phyloP scores from a whole-genome alignment of 2,329 filamentous ascomycete genomes.

The Aspergillus ruber region DNA sequence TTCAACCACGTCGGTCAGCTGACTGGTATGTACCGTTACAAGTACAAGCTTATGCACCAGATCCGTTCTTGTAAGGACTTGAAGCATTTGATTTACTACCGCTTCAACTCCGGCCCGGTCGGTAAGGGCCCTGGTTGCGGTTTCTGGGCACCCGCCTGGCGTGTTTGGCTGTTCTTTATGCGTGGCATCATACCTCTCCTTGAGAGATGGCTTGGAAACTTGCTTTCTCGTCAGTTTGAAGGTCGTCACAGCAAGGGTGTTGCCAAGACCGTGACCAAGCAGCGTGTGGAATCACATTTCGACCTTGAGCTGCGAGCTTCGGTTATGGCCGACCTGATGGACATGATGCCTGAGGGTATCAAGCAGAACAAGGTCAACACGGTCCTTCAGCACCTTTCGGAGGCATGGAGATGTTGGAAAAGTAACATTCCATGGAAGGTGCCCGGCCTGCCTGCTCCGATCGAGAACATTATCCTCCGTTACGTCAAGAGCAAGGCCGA shows the following conservation, averaged over 20 bases:
- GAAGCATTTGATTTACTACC: slow-evolving; percentile 98
- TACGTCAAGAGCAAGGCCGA: slow-evolving; percentile 99
- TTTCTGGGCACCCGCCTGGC: slow-evolving; percentile 98
- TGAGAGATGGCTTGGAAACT: slow-evolving; percentile 93
- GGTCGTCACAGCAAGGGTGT: slow-evolving; percentile 98
- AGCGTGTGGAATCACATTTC: slow-evolving; percentile 97
- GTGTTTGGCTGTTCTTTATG: slow-evolving; percentile 99
- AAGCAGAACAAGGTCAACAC: slow-evolving; percentile 99
- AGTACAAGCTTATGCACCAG: slow-evolving; percentile 99
- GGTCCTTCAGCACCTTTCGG: slow-evolving; percentile 90
- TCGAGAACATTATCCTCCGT: slow-evolving; percentile 96
- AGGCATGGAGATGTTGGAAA: slow-evolving; percentile 99
- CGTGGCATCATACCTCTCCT: slow-evolving; percentile 93
- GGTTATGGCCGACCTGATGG: slow-evolving; percentile 98
- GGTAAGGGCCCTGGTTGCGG: slow-evolving; percentile 96
- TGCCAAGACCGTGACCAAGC: slow-evolving; percentile 97
- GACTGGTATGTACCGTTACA: slow-evolving; percentile 99
- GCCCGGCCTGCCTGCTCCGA: slow-evolving; percentile 87
- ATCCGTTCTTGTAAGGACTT: slow-evolving; percentile 98
- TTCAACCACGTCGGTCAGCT: slow-evolving; percentile 99
- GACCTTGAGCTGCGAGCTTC: slow-evolving; percentile 94
- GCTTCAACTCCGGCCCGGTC: slow-evolving; percentile 94
- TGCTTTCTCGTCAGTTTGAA: slow-evolving; percentile 95
- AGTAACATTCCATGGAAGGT: slow-evolving; percentile 99
- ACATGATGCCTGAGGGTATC: slow-evolving; percentile 99